Conservation (phyloP, 1,284 basidiomycete species). For the Malassezia psittaci region DNA sequence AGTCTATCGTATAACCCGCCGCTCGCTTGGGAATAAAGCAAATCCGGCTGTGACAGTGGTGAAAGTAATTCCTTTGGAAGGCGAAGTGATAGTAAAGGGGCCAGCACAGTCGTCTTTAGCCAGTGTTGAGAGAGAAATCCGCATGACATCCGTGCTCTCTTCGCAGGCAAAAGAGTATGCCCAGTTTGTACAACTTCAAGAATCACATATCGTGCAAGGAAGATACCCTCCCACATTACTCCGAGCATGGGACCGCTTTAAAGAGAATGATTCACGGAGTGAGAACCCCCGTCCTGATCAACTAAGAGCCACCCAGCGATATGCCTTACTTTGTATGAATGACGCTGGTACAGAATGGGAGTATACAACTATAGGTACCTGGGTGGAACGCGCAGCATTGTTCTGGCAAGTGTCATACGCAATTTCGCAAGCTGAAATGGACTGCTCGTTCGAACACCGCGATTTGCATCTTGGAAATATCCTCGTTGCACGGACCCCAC, state of each 20-base stretch:
- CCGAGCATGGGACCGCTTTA: slow-evolving; percentile 74
- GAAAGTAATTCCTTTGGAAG: slow-evolving; percentile 5
- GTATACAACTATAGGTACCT: slow-evolving; percentile 64
- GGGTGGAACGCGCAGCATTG: slow-evolving; percentile 73
- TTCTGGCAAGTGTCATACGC: slow-evolving; percentile 80
- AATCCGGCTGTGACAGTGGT: background rate
- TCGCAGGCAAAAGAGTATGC: slow-evolving; percentile 55
- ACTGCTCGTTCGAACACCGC: slow-evolving; percentile 84
- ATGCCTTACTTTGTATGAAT: slow-evolving; percentile 74
- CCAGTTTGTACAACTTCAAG: slow-evolving; percentile 67
- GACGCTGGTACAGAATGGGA: slow-evolving; percentile 86
- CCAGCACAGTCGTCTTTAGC: slow-evolving; percentile 51
- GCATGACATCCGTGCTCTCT: slow-evolving; percentile 64
- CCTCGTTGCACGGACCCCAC: slow-evolving; percentile 53
- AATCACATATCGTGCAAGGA: slow-evolving; percentile 73
- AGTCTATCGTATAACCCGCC: slow-evolving; percentile 58
- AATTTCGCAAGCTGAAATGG: slow-evolving; percentile 65
- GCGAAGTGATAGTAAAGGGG: slow-evolving; percentile 47
- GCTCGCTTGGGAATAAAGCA: background rate
- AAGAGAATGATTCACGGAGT: slow-evolving; percentile 56
- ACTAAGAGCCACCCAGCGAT: slow-evolving; percentile 65
- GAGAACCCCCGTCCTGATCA: slow-evolving; percentile 74
- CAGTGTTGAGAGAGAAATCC: slow-evolving; percentile 76
- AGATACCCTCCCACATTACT: slow-evolving; percentile 68
- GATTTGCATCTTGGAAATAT: slow-evolving; percentile 98